phyloP scores from a whole-genome alignment of 495 filamentous ascomycete species.

The Penicillium nucicola region DNA sequence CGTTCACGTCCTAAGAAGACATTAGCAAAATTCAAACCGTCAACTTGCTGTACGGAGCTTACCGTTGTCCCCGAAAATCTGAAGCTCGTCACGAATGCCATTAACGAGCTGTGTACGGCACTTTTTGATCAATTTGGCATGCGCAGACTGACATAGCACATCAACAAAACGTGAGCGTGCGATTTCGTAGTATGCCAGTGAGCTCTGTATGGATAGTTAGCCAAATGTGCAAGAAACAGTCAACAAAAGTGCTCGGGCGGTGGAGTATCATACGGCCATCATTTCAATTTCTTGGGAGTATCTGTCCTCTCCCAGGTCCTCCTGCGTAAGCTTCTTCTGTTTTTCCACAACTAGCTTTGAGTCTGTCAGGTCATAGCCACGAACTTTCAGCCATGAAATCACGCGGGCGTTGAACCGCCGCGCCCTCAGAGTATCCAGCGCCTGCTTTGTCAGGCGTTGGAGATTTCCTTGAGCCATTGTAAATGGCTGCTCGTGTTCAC shows the following conservation, averaged over 20 bases:
- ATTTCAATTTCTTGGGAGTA: conserved; percentile 46
- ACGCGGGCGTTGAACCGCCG: conserved; percentile 14
- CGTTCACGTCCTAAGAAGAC: conserved; percentile 8
- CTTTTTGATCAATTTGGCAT: conserved; percentile 43
- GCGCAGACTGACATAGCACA: conserved; percentile 41
- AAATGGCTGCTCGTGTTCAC: conserved; percentile 34
- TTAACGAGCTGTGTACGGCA: conserved; percentile 36
- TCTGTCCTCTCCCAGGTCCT: conserved; percentile 38
- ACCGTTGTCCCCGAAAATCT: conserved; percentile 37
- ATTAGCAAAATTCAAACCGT: neutral
- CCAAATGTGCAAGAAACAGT: neutral
- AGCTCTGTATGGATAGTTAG: conserved; percentile 23
- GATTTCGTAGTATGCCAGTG: conserved; percentile 52
- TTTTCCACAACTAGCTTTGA: conserved; percentile 9
- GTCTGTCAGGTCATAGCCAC: conserved; percentile 4
- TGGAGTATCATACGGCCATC: conserved; percentile 42
- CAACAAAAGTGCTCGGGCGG: neutral
- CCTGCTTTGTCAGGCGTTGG: conserved; percentile 10
- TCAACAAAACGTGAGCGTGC: conserved; percentile 50
- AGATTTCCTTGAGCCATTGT: conserved; percentile 28
- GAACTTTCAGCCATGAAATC: conserved; percentile 9
- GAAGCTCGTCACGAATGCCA: conserved; percentile 31
- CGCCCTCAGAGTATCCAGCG: neutral
- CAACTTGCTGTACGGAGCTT: conserved; percentile 5
- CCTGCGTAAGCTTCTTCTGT: conserved; percentile 16